Conservation (phyloP, 306 rosid genomes). For the Lathyrus oleraceus region DNA sequence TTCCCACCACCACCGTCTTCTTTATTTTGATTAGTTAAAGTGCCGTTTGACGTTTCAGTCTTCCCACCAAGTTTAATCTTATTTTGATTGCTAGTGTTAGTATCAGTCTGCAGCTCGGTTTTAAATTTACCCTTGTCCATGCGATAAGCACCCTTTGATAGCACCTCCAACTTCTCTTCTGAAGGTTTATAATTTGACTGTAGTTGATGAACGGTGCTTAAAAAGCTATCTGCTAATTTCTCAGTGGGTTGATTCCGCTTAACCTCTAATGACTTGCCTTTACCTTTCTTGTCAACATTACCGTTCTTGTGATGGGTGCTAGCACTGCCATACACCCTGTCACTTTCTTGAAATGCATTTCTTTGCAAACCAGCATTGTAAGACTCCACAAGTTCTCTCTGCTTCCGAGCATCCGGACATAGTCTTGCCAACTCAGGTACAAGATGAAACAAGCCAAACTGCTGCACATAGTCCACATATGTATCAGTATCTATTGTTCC, state of each 20-base stretch:
- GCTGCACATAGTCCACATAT: slow-evolving; percentile 73
- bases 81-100: slow-evolving; percentile 45
- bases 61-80: slow-evolving; percentile 40
- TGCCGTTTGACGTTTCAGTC: slow-evolving; percentile 44
- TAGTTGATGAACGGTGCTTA: slow-evolving; percentile 66
- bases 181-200: slow-evolving; percentile 61
- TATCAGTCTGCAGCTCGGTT: slow-evolving; percentile 44
- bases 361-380: slow-evolving; percentile 55
- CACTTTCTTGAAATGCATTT: slow-evolving; percentile 47
- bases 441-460: slow-evolving; percentile 86
- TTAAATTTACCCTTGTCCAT: slow-evolving; percentile 57
- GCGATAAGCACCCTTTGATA: slow-evolving; percentile 79
- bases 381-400: slow-evolving; percentile 70
- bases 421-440: slow-evolving; percentile 81
- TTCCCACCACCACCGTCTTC: slow-evolving; percentile 66
- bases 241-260: slow-evolving; percentile 48
- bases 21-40: slow-evolving; percentile 46
- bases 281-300: slow-evolving; percentile 66
- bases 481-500: slow-evolving; percentile 65
- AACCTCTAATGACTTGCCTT: slow-evolving; percentile 56
- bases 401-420: slow-evolving; percentile 78
- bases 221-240: slow-evolving; percentile 58
- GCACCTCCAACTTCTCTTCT: slow-evolving; percentile 65
- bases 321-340: slow-evolving; percentile 30
- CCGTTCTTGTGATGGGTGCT: slow-evolving; percentile 40